phyloP scores from a whole-genome alignment of 73 alveolate genomes.

The Tetrahymena elliotti region DNA sequence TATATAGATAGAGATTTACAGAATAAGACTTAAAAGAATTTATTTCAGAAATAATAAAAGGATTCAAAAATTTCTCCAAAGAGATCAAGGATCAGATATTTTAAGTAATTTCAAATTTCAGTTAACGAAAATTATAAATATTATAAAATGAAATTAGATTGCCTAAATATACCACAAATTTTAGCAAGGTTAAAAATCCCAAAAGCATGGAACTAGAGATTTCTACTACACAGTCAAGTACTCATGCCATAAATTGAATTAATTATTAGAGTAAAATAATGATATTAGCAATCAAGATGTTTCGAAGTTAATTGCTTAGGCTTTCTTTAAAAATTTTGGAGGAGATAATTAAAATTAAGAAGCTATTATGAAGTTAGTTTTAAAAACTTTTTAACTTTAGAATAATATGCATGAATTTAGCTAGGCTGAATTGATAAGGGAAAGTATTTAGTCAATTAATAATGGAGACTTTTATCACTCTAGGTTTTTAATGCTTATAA shows the following conservation, averaged over 20 bases:
- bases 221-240: neutral
- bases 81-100: neutral
- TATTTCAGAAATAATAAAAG: neutral
- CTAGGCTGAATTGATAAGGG: neutral
- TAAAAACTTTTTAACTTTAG: neutral
- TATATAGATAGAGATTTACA: slow-evolving; percentile 30
- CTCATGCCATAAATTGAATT: neutral
- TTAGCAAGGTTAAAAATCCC: neutral
- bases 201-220: neutral
- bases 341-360: neutral
- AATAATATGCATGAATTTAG: neutral
- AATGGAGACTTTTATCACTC: neutral
- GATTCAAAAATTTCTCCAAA: neutral
- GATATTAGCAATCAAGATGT: neutral
- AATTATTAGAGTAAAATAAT: neutral
- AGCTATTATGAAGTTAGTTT: neutral
- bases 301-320: neutral
- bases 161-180: neutral
- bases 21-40: neutral
- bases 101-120: neutral
- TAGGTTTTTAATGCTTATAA: neutral
- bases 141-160: neutral
- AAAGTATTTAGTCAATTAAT: neutral
- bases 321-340: neutral
- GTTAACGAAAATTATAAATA: neutral